A percentile compares a stretch with the other conserved stretches of the same genome.
These are phyloP conservation scores for Periconia sp. DNA, from an alignment of 2,329 filamentous ascomycete species.

Conservation along the genomic window DNA sequence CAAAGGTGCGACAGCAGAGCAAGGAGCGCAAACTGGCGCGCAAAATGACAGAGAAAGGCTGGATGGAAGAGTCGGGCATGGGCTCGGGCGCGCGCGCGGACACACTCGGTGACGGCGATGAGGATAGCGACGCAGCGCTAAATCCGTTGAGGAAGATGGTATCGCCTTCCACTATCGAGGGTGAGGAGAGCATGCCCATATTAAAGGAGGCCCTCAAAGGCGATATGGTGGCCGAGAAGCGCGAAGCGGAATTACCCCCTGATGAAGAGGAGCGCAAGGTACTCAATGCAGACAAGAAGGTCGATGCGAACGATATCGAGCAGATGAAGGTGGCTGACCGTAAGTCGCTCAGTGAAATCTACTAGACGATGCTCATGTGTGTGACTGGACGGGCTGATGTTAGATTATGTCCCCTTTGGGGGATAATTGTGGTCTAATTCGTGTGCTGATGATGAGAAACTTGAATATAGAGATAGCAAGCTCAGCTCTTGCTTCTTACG, in stretches of 20 bases:
- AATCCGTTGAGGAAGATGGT: neutral
- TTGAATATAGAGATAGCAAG: no score
- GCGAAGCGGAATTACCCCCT: slow-evolving; percentile 26
- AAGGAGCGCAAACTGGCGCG: slow-evolving; percentile 44
- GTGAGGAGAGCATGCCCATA: slow-evolving; percentile 26
- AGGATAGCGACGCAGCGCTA: slow-evolving; percentile 22
- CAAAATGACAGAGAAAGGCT: slow-evolving; percentile 44
- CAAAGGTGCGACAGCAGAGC: slow-evolving; percentile 37
- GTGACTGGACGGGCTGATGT: no score
- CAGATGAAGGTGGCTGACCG: slow-evolving; percentile 36
- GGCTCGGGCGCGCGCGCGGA: slow-evolving; percentile 52
- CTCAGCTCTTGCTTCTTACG: no score
- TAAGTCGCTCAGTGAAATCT: slow-evolving; percentile 40
- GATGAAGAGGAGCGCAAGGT: slow-evolving; percentile 17
- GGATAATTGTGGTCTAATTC: no score
- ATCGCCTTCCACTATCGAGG: slow-evolving; percentile 6
- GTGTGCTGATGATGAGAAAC: no score
- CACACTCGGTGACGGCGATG: slow-evolving; percentile 51
- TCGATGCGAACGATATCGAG: slow-evolving; percentile 34
- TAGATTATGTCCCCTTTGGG: neutral
- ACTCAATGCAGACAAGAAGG: slow-evolving; percentile 17
- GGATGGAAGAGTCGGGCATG: slow-evolving; percentile 57
- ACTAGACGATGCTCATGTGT: no score
- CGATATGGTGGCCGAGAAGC: slow-evolving; percentile 40
- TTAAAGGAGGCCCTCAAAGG: slow-evolving; percentile 41